Conservation (phyloP, 306 rosid species). For the Malus asiatica region DNA sequence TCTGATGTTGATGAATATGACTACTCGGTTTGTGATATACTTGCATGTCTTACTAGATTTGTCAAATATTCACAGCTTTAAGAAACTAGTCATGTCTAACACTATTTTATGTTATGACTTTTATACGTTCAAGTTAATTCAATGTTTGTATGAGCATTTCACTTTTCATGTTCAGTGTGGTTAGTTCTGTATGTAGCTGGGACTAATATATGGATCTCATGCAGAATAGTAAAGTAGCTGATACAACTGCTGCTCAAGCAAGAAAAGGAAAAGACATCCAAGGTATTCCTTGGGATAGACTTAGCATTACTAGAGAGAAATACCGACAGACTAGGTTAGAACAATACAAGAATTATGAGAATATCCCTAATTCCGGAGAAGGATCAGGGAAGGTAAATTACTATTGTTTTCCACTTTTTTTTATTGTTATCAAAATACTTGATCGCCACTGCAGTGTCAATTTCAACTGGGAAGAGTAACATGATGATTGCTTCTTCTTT, state of each 20-base stretch:
- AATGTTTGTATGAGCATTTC: background rate
- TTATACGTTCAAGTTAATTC: background rate
- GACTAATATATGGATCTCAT: background rate
- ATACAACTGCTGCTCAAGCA: slow-evolving; percentile 41
- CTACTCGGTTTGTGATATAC: slow-evolving; percentile 41
- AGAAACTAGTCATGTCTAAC: background rate
- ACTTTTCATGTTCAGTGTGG: background rate
- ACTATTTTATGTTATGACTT: background rate
- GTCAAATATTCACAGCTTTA: background rate
- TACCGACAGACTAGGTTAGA: slow-evolving; percentile 81
- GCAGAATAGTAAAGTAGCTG: slow-evolving; percentile 46
- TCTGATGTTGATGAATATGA: slow-evolving; percentile 62
- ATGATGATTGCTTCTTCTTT: background rate
- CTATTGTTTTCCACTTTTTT: background rate
- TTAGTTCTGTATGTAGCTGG: background rate
- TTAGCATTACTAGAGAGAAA: slow-evolving; percentile 49
- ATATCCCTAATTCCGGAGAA: slow-evolving; percentile 66
- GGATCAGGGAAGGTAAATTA: slow-evolving; percentile 59
- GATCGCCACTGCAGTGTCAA: background rate
- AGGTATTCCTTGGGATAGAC: slow-evolving; percentile 46
- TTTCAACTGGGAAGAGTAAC: background rate
- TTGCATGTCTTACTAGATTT: background rate
- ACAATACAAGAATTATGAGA: slow-evolving; percentile 85
- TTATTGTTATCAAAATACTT: background rate
- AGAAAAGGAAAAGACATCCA: slow-evolving; percentile 46